Percentiles rank a stretch among this genome's conserved stretches.
phyloP scores from a whole-genome alignment of 495 filamentous ascomycete species.

The Penicillium angulare region DNA sequence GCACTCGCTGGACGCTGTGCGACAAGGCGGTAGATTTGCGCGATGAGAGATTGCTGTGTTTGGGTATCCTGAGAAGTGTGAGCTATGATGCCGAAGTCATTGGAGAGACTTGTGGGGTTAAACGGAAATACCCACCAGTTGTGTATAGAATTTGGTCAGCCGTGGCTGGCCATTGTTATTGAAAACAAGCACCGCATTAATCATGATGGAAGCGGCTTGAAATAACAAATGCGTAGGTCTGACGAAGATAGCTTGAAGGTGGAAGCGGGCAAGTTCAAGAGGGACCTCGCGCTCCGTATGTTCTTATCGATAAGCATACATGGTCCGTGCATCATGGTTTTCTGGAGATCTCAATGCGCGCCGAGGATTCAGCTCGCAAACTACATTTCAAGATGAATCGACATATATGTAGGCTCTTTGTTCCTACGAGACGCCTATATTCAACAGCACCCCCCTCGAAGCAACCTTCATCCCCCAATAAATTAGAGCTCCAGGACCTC shows the following conservation, averaged over 20 bases:
- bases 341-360: constrained; percentile 15
- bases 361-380: not conserved
- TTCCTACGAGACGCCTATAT: constrained; percentile 3
- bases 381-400: constrained; percentile 1
- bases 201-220: constrained; percentile 60
- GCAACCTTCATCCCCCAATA: constrained; percentile 25
- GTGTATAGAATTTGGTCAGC: constrained; percentile 98
- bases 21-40: constrained; percentile 97
- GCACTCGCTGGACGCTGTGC: constrained; percentile 80
- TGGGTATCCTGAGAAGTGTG: constrained; percentile 68
- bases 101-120: constrained; percentile 5
- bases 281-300: not conserved
- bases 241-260: not conserved
- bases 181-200: constrained; percentile 98
- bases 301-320: constrained; percentile 14
- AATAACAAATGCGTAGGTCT: not conserved
- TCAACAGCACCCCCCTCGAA: constrained; percentile 1
- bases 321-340: constrained; percentile 18
- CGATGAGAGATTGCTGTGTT: constrained; percentile 93
- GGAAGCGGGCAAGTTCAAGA: not conserved
- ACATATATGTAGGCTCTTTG: constrained; percentile 4
- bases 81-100: too few relatives aligned
- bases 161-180: constrained; percentile 96
- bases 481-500: constrained; percentile 33
- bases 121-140: constrained; percentile 62